These are phyloP conservation scores for Medakamo hakoo DNA, from an alignment of 139 green algal species.

Conservation along the genomic window DNA sequence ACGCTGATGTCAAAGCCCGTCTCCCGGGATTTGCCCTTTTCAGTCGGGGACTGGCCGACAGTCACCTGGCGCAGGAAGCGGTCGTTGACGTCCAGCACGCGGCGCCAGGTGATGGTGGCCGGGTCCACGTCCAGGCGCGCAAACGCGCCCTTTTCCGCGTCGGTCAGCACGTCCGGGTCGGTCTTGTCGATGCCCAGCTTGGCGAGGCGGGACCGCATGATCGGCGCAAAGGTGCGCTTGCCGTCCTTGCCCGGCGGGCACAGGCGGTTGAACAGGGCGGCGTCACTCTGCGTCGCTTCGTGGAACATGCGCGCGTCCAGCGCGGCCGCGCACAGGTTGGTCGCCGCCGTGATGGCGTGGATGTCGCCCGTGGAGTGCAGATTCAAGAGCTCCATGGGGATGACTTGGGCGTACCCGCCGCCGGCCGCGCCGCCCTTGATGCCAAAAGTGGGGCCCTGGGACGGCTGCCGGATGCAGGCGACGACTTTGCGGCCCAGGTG, in stretches of 20 bases:
- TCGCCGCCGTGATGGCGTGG: constrained; percentile 92
- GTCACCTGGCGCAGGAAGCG: constrained; percentile 81
- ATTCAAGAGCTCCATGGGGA: constrained; percentile 76
- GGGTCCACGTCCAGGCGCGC: constrained; percentile 86
- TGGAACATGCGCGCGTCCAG: constrained; percentile 96
- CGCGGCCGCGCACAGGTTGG: constrained; percentile 92
- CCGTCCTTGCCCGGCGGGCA: constrained; percentile 49
- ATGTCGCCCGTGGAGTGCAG: constrained; percentile 91
- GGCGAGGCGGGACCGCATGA: constrained; percentile 72
- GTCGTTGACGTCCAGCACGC: constrained; percentile 96
- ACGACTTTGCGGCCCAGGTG: constrained; percentile 70
- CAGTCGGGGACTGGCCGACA: constrained; percentile 43
- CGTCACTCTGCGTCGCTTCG: constrained; percentile 69
- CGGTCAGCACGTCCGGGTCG: constrained; percentile 70
- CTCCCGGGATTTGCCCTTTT: constrained; percentile 32
- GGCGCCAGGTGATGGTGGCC: constrained; percentile 77
- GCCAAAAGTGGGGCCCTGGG: constrained; percentile 92
- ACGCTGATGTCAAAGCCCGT: constrained; percentile 95
- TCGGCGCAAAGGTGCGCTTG: constrained; percentile 60
- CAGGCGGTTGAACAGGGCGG: constrained; percentile 74
- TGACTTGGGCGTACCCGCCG: constrained; percentile 89
- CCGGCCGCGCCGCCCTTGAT: constrained; percentile 97
- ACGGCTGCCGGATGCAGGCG: constrained; percentile 87
- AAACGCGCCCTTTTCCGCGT: constrained; percentile 72
- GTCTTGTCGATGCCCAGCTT: constrained; percentile 83